These are phyloP conservation scores for Misopates orontium DNA, from an alignment of 257 asterid genomes.

Conservation along the genomic window DNA sequence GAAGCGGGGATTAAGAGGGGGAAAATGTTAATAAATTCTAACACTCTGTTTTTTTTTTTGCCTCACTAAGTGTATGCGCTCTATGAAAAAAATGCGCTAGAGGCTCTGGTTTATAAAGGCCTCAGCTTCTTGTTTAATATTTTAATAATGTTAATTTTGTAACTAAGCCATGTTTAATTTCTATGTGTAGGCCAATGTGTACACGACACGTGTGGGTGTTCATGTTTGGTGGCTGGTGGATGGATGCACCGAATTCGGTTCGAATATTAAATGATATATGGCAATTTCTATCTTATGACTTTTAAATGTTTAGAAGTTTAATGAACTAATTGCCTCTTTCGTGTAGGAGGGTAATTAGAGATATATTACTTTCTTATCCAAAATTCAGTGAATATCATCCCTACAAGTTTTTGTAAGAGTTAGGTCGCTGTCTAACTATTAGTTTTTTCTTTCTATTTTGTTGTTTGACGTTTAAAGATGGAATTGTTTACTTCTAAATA, in stretches of 20 bases:
- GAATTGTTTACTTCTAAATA: too few relatives aligned
- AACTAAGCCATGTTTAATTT: too few relatives aligned
- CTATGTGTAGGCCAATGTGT: slow-evolving; percentile 9
- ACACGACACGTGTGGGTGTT: slow-evolving; percentile 21
- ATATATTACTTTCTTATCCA: too few relatives aligned
- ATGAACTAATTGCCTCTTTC: too few relatives aligned
- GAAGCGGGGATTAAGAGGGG: slow-evolving; percentile 72
- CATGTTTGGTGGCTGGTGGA: slow-evolving; percentile 20
- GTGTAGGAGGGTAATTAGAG: too few relatives aligned
- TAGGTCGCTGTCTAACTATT: too few relatives aligned
- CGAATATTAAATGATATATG: background rate
- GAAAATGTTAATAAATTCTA: slow-evolving; percentile 25
- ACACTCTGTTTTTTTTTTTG: slow-evolving; percentile 25
- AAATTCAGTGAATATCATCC: too few relatives aligned
- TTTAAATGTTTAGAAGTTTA: too few relatives aligned
- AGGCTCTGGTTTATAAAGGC: slow-evolving; percentile 47
- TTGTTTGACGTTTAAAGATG: too few relatives aligned
- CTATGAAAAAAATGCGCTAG: slow-evolving; percentile 28
- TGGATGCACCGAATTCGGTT: slow-evolving; percentile 20
- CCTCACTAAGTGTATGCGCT: slow-evolving; percentile 61
- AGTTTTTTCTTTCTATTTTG: too few relatives aligned
- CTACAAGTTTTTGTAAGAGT: too few relatives aligned
- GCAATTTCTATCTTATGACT: too few relatives aligned
- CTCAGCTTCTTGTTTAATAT: slow-evolving; percentile 27
- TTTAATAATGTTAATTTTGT: background rate